Conservation (phyloP, 768 basidiomycete genomes). For the Daedaleopsis nitida region DNA sequence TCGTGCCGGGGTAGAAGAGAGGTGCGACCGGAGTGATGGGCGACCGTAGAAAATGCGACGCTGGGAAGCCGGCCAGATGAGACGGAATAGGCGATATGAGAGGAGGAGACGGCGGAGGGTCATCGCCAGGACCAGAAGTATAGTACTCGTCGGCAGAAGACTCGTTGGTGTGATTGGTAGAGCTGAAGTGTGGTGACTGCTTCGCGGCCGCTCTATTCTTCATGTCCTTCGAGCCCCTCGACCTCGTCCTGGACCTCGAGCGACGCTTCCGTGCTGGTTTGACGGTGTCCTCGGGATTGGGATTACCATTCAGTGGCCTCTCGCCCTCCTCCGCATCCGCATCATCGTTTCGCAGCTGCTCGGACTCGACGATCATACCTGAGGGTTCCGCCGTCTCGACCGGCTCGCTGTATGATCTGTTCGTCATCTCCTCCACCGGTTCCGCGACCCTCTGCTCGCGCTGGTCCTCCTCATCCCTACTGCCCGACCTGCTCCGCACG, state of each 20-base stretch:
- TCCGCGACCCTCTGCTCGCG: conserved; percentile 15
- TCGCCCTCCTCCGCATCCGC: conserved; percentile 11
- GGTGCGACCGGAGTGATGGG: conserved; percentile 50
- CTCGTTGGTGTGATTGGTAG: conserved; percentile 49
- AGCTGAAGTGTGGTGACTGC: conserved; percentile 47
- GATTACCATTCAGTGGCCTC: conserved; percentile 6
- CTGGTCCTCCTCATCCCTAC: conserved; percentile 1
- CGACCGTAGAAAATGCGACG: conserved; percentile 45
- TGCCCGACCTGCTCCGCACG: conserved; percentile 34
- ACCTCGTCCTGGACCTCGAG: conserved; percentile 66
- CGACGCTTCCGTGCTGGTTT: conserved; percentile 57
- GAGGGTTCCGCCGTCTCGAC: conserved; percentile 6
- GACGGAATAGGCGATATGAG: conserved; percentile 59
- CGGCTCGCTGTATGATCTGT: conserved; percentile 18
- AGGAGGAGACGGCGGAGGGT: conserved; percentile 44
- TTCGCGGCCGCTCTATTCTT: conserved; percentile 58
- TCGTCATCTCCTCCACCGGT: conserved; percentile 21
- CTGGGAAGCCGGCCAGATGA: conserved; percentile 45
- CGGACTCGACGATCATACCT: conserved; percentile 3
- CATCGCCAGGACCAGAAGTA: conserved; percentile 28
- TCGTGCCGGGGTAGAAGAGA: conserved; percentile 63
- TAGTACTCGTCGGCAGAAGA: conserved; percentile 64
- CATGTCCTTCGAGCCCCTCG: conserved; percentile 69
- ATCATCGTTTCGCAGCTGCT: conserved; percentile 13
- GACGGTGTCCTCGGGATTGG: conserved; percentile 27